Base-by-base conservation (phyloP, 345 rosid species). In the Excoecaria agallocha region DNA sequence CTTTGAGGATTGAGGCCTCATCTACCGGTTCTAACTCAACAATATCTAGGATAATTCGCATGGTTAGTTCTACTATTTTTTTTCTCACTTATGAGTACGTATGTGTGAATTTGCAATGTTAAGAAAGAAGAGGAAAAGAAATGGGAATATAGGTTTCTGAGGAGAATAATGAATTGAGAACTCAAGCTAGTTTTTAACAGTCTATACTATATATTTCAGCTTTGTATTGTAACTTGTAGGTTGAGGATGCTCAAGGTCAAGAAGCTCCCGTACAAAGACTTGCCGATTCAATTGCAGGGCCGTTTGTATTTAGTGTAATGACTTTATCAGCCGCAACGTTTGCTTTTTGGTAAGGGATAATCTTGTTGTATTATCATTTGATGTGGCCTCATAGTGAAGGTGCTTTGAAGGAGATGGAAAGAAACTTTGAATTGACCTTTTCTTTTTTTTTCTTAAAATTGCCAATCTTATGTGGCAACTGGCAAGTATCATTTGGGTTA, bases 181-280 rank as follows among this genome's bases (percentile, higher is more conserved):
- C 55, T 16, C 17, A 69, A 68, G 20, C 59, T 22, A 52, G 38
- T 25, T 20, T 51, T 4, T 13, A 49, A 46, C 9, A 4, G 45
- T 54, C 16, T 66, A 46, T 68, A 6, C 41, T 4, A 15, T 19
- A 17, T 24, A 13, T 38, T 35, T 19, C 6, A 65, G 22, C 37
- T 51, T 70, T 63, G 38, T 78, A 71, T n/a, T 82, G 64, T 24
- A 73, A 76, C 17, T 73, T 83, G 79, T 82, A 92, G 98, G 97
- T 92, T 80, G 97, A 94, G 86, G 97, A 91, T 76, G 98, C 98
- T 73, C 97, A 94, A 84, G 96, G 97, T 57, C 87, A 79, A 83
- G 98, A 92, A 84, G 98, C 98, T 51, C 98, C 98, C 74, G 86
- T 92, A 72, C 98, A 94, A 79, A 85, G 98, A 80, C 89, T 94